A percentile compares a stretch with the other conserved stretches of the same genome.
phyloP scores from a whole-genome alignment of 352 stramenopile genomes.

The Pythium catenulatum region DNA sequence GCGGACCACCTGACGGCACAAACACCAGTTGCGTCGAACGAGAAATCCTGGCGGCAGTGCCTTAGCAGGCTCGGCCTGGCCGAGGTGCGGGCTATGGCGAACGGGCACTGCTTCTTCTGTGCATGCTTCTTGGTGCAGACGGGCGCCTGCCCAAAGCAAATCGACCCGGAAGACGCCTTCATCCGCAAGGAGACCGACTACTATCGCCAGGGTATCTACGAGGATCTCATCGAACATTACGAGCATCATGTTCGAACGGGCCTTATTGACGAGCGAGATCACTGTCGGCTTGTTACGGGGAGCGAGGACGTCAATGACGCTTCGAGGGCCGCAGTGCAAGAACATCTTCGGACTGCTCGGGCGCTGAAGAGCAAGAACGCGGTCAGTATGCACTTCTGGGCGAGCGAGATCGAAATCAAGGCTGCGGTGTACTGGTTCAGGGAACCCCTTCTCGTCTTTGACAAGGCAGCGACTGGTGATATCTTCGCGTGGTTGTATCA shows the following conservation, averaged over 20 bases:
- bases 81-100: neutral
- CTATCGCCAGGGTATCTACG: neutral
- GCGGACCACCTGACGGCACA: too few species aligned
- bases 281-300: neutral
- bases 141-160: neutral
- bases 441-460: neutral
- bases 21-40: too few species aligned
- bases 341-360: neutral
- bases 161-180: neutral
- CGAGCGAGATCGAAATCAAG: neutral
- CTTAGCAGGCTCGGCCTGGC: neutral
- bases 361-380: neutral
- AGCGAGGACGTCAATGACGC: neutral
- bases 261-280: neutral
- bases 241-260: neutral
- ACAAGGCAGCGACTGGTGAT: neutral
- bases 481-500: conserved; percentile 1
- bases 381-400: neutral
- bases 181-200: neutral
- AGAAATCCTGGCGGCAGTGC: neutral
- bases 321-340: neutral
- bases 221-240: neutral
- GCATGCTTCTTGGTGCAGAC: neutral
- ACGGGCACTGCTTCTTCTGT: neutral
- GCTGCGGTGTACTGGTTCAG: neutral